A percentile compares a stretch with the other conserved stretches of the same genome.
Conservation (phyloP, 495 filamentous ascomycete genomes). For the Penicillium daleae region DNA sequence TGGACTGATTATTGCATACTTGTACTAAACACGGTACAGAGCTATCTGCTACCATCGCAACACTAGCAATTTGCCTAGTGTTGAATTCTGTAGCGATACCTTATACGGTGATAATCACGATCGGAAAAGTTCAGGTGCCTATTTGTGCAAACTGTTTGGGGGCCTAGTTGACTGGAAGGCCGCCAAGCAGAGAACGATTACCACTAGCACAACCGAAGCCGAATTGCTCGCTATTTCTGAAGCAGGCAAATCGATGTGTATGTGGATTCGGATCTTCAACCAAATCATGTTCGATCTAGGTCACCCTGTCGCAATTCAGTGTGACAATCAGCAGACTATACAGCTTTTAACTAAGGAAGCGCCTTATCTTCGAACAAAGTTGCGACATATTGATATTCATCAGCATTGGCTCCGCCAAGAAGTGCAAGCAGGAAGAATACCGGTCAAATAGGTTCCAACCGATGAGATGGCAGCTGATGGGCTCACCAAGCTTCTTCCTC, state of each 20-base stretch:
- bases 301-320: background rate
- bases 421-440: background rate
- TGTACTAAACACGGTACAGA: background rate
- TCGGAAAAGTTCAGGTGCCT: background rate
- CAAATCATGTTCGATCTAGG: background rate
- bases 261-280: background rate
- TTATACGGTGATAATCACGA: background rate
- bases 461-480: background rate
- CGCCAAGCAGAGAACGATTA: background rate
- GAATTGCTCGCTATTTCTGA: background rate
- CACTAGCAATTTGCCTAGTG: background rate
- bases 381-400: background rate
- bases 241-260: background rate
- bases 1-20: background rate
- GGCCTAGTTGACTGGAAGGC: background rate
- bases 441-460: background rate
- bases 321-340: background rate
- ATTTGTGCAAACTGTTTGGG: background rate
- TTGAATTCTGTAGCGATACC: background rate
- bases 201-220: background rate
- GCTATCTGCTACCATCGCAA: background rate
- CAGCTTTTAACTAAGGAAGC: background rate
- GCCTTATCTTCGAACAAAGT: background rate
- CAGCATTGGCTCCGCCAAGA: constrained; percentile 1
- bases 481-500: background rate